Evolutionary conservation across 768 basidiomycete species (phyloP).

Genomic region (Lactifluus subvellereus): DNA sequence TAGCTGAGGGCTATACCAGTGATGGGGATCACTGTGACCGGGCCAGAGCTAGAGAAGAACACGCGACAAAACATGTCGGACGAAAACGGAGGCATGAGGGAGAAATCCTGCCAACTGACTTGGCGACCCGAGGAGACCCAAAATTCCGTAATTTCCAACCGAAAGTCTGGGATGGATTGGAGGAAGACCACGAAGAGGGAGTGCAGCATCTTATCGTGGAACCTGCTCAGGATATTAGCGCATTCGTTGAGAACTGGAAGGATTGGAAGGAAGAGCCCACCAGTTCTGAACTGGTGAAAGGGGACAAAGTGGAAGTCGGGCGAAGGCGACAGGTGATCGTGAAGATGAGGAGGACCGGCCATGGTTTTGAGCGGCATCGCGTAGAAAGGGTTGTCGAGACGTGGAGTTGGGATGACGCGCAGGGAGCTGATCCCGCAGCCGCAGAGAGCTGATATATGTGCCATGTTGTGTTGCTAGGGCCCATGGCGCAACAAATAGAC

Average conservation of each 20-base stretch:
- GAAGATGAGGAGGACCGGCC: slow-evolving; percentile 50
- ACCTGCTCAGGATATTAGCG: slow-evolving; percentile 35
- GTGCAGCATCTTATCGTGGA: slow-evolving; percentile 37
- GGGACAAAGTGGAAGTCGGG: slow-evolving; percentile 36
- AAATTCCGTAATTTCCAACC: slow-evolving; percentile 51
- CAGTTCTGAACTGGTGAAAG: slow-evolving; percentile 21
- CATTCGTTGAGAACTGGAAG: slow-evolving; percentile 38
- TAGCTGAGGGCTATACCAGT: slow-evolving; percentile 54
- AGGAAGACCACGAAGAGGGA: slow-evolving; percentile 39
- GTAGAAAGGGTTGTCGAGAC: slow-evolving; percentile 63
- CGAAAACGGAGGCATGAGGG: slow-evolving; percentile 30
- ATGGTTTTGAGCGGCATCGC: slow-evolving; percentile 63
- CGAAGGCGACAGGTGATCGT: slow-evolving; percentile 46
- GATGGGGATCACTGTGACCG: slow-evolving; percentile 53
- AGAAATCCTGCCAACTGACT: slow-evolving; percentile 19
- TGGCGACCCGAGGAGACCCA: slow-evolving; percentile 18
- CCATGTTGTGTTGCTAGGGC: not conserved
- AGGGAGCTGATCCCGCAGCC: not conserved
- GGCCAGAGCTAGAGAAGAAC: slow-evolving; percentile 33
- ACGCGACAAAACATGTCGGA: slow-evolving; percentile 26
- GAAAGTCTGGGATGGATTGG: slow-evolving; percentile 54
- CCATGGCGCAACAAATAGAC: not conserved
- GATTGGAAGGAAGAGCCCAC: slow-evolving; percentile 27
- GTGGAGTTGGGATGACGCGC: slow-evolving; percentile 48
- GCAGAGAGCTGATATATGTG: too few species aligned